Base-by-base conservation (phyloP, 1,139 yeast genomes). In the Pichia inconspicua region DNA sequence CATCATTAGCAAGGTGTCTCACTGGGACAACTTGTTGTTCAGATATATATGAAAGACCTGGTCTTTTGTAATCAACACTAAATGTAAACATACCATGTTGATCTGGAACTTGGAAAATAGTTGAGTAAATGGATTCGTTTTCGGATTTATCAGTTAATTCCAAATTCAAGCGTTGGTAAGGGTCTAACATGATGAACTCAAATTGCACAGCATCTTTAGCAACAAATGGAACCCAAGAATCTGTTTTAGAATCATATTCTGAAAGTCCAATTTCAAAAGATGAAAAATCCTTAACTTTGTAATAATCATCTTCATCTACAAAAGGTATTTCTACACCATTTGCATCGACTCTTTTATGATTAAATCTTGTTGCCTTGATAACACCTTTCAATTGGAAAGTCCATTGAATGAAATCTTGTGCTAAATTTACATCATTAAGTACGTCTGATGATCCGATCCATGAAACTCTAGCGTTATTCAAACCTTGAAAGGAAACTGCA, bases 61-160 rank as follows among this genome's bases (percentile, higher is more conserved):
- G 72, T 62, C 96, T 80, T 66, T 78, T 78, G 71, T 90, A 90
- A 59, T 84, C 84, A 45, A 86, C 74, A 54, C 77, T 77, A 66
- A 88, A 88, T 4, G 97, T 87, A 68, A 89, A 94, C 78, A 92
- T 85, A 50, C 99, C 99, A 64, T 92, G 96, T 62, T 90, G 97
- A 66, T 92, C 97, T 25, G 98, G 98, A 44, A 89, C 69, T 48
- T 76, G 75, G 67, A 94, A 88, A 44, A 75, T 75, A 3, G 76
- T 67, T 8, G 73, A 65, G 59, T 80, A 82, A 34, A 69, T 62
- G 31, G 74, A 73, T 1, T 72, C 64, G 12, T 25, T 25, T 11
- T 35, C 46, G 32, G 56, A 64, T 31, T 60, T 63, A 11, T 56
- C 60, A 8, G 42, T 42, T 10, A 62, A 69, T 47, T 69, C 64